Evolutionary conservation across 495 filamentous ascomycete species (phyloP).

Genomic region (Penicillium paradoxum): DNA sequence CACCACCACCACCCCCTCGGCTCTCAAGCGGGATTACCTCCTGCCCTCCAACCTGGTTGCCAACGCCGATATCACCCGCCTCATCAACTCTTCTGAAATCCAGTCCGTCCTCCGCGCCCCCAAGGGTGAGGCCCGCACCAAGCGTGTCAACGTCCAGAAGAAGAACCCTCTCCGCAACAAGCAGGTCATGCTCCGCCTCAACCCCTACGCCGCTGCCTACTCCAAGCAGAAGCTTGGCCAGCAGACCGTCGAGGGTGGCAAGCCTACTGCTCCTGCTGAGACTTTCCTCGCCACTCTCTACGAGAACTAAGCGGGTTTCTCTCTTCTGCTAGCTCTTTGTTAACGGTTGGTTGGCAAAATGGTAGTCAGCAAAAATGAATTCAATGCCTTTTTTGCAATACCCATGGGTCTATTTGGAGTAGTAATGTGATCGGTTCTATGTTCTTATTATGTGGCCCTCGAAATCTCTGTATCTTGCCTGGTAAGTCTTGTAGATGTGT

Average conservation of each 20-base stretch:
- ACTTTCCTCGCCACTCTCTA: conserved; percentile 48
- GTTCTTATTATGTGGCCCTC: conserved; percentile 12
- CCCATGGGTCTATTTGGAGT: conserved; percentile 26
- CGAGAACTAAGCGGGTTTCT: conserved; percentile 45
- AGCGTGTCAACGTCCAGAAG: conserved; percentile 91
- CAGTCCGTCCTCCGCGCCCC: conserved; percentile 86
- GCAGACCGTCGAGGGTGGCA: conserved; percentile 49
- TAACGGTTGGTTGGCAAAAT: conserved; percentile 22
- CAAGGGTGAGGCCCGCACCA: conserved; percentile 83
- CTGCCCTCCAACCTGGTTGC: conserved; percentile 81
- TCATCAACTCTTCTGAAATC: conserved; percentile 98
- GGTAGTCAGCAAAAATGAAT: conserved; percentile 34
- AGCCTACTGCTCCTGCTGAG: conserved; percentile 48
- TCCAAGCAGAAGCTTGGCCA: conserved; percentile 74
- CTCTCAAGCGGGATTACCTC: conserved; percentile 97
- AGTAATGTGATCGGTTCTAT: conserved; percentile 32
- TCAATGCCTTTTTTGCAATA: conserved; percentile 33
- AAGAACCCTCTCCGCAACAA: conserved; percentile 99
- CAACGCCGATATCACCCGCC: conserved; percentile 88
- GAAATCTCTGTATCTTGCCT: conserved; percentile 4
- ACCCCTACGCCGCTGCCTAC: conserved; percentile 90
- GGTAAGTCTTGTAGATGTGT: conserved; percentile 11
- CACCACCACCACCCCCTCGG: conserved; percentile 73
- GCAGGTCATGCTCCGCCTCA: conserved; percentile 93
- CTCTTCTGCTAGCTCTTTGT: conserved; percentile 15